Evolutionary conservation across 2,329 filamentous ascomycete species (phyloP).

Genomic region (Ceratocystis harringtonii): DNA sequence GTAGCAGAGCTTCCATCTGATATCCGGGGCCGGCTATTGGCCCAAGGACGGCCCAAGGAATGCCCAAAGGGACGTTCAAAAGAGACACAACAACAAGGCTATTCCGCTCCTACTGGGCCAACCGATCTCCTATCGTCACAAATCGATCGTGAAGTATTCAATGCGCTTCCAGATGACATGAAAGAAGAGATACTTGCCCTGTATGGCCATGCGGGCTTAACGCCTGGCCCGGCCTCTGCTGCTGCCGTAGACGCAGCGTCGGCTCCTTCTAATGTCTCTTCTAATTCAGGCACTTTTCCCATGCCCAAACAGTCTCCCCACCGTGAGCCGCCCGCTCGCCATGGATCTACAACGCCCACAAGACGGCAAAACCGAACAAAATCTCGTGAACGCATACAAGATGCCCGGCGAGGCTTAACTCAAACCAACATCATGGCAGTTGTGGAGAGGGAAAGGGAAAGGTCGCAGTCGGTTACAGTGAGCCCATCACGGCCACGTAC

Average conservation of each 20-base stretch:
- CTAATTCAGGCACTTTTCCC: not conserved
- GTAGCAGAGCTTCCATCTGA: slow-evolving; percentile 70
- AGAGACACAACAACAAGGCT: not conserved
- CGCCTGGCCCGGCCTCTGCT: slow-evolving; percentile 23
- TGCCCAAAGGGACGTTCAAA: not conserved
- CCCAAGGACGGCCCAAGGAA: slow-evolving; percentile 30
- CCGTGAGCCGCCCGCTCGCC: not conserved
- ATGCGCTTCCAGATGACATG: slow-evolving; percentile 71
- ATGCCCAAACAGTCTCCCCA: not conserved
- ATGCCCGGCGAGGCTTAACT: slow-evolving; percentile 44
- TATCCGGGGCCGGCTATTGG: slow-evolving; percentile 61
- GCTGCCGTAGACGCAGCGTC: not conserved
- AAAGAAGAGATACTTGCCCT: slow-evolving; percentile 67
- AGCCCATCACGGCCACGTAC: slow-evolving; percentile 10
- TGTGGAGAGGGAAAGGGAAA: not conserved
- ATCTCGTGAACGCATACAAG: slow-evolving; percentile 36
- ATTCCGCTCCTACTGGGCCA: not conserved
- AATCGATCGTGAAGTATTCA: slow-evolving; percentile 70
- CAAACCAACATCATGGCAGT: slow-evolving; percentile 51
- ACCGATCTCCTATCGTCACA: slow-evolving; percentile 53
- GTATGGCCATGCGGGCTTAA: slow-evolving; percentile 36
- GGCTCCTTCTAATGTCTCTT: slow-evolving; percentile 21
- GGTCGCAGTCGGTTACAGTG: slow-evolving; percentile 2
- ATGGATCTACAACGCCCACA: slow-evolving; percentile 1
- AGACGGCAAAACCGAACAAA: slow-evolving; percentile 29